These are phyloP conservation scores for Plantago coronopus DNA, from an alignment of 305 asterid species.

Conservation along the genomic window DNA sequence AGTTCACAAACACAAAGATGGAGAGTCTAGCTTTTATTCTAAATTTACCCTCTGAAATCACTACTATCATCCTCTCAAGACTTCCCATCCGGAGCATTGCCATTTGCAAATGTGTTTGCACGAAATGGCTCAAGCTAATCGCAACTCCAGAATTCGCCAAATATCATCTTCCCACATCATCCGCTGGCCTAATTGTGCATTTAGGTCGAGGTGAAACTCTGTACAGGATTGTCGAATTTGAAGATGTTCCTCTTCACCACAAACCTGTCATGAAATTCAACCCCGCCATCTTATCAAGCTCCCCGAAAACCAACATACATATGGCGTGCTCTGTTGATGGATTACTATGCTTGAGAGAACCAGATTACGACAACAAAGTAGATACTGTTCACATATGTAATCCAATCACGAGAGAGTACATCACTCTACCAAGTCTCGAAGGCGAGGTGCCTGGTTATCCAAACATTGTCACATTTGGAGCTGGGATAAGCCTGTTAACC, in stretches of 20 bases:
- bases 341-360: conserved; percentile 1
- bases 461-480: conserved; percentile 1
- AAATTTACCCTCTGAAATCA: conserved; percentile 36
- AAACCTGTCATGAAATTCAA: conserved; percentile 20
- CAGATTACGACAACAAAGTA: background rate
- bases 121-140: conserved; percentile 28
- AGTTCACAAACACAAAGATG: conserved; percentile 12
- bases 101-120: conserved; percentile 39
- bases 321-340: conserved; percentile 35
- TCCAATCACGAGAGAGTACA: conserved; percentile 4
- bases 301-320: background rate
- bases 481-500: background rate
- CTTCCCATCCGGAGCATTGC: conserved; percentile 27
- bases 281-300: background rate
- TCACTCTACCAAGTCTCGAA: conserved; percentile 1
- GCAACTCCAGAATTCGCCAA: conserved; percentile 28
- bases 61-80: conserved; percentile 35
- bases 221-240: conserved; percentile 24
- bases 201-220: background rate
- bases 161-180: conserved; percentile 29
- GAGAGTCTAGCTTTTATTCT: conserved; percentile 12
- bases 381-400: conserved; percentile 2
- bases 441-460: background rate
- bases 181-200: conserved; percentile 21
- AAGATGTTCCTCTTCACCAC: conserved; percentile 25